Conservation (phyloP, 2,329 filamentous ascomycete species). For the Aspergillus intermedius region DNA sequence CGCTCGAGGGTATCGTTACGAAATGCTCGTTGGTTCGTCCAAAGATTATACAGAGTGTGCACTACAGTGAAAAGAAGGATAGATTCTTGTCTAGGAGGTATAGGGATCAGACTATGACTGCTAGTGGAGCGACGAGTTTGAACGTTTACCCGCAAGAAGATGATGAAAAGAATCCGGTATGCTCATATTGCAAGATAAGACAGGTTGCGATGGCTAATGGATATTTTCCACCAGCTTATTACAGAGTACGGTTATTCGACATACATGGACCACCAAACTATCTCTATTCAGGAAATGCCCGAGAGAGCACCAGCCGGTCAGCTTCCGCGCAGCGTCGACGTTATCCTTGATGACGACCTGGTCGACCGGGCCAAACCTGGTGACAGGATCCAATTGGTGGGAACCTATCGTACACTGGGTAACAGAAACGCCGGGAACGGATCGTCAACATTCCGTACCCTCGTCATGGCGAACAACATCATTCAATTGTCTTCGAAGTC, state of each 20-base stretch:
- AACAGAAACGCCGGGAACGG: conserved; percentile 88
- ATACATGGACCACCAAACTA: conserved; percentile 93
- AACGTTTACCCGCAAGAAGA: conserved; percentile 94
- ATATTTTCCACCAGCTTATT: conserved; percentile 49
- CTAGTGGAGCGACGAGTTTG: conserved; percentile 74
- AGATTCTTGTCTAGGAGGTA: conserved; percentile 89
- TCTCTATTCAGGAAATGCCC: conserved; percentile 99
- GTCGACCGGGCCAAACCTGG: conserved; percentile 93
- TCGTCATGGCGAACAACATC: conserved; percentile 90
- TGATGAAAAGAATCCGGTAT: conserved; percentile 76
- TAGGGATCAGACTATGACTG: conserved; percentile 92
- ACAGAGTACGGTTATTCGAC: conserved; percentile 96
- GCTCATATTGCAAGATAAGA: conserved; percentile 11
- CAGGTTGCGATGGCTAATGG: background rate
- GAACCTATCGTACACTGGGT: conserved; percentile 86
- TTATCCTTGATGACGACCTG: conserved; percentile 92
- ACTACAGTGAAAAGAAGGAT: conserved; percentile 82
- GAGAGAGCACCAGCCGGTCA: conserved; percentile 93
- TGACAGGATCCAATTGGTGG: conserved; percentile 93
- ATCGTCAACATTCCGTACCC: conserved; percentile 89
- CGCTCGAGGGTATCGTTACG: conserved; percentile 93
- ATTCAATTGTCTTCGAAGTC: conserved; percentile 94
- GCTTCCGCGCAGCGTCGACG: conserved; percentile 88
- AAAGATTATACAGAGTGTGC: conserved; percentile 96
- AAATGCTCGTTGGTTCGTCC: conserved; percentile 91